phyloP scores from a whole-genome alignment of 345 rosid genomes.

The Raphanus sativus region DNA sequence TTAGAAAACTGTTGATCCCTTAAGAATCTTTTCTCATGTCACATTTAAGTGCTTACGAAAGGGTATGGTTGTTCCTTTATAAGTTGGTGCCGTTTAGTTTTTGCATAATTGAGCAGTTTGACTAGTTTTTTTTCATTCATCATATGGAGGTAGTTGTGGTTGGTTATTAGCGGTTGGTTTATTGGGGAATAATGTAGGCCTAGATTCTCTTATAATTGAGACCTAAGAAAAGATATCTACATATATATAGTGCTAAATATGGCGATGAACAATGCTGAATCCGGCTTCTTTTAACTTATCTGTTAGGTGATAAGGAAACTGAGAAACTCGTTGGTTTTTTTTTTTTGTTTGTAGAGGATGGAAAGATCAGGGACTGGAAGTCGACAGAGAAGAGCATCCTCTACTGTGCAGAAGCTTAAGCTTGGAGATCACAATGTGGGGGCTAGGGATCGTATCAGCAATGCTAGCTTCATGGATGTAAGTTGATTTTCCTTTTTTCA shows the following conservation, averaged over 20 bases:
- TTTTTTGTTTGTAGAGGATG: conserved; percentile 76
- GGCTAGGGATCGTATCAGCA: conserved; percentile 68
- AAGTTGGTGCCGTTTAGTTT: conserved; percentile 27
- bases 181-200: conserved; percentile 32
- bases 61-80: conserved; percentile 29
- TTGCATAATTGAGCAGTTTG: conserved; percentile 35
- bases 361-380: conserved; percentile 82
- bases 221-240: neutral
- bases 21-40: conserved; percentile 41
- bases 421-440: conserved; percentile 53
- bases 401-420: conserved; percentile 65
- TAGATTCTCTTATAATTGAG: conserved; percentile 34
- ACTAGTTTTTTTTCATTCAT: neutral
- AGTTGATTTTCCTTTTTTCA: neutral
- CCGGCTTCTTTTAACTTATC: neutral
- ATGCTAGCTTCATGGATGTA: conserved; percentile 93
- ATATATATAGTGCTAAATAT: conserved; percentile 5
- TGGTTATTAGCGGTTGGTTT: conserved; percentile 31
- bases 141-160: conserved; percentile 38
- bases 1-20: conserved; percentile 34
- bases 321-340: conserved; percentile 25
- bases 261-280: conserved; percentile 6
- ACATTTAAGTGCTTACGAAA: neutral
- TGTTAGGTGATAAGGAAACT: neutral
- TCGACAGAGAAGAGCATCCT: conserved; percentile 69